Evolutionary conservation across 306 rosid genomes (phyloP), one percentile per base, ranked within the genome.

Genomic region (Mucuna pruriens): DNA sequence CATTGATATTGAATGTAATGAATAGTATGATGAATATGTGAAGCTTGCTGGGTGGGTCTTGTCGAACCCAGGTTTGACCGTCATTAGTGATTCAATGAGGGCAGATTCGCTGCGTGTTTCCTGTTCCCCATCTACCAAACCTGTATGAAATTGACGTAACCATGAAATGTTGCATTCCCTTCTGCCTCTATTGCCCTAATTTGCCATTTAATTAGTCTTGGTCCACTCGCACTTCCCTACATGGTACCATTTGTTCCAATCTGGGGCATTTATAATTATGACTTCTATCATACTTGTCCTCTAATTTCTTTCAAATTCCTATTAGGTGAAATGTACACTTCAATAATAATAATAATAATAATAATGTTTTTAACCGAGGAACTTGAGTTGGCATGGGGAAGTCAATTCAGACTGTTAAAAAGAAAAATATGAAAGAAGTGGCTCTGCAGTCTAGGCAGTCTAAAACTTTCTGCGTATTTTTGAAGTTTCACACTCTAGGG

Each of bases 81-180:
- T 49, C 25, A 71, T 46, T 17, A 51, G 60, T 31, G 63, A 34
- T 70, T 79, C 15, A 64, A 63, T 9, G 65, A 73, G 20, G 10
- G 60, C 16, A 36, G 74, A 73, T 79, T 74, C 58, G 44, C 69
- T 61, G 70, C 79, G 38, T 71, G 69, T 48, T 20, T 52, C 10
- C 7, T 29, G 79, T 77, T 52, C 60, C 79, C 71, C 69, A 69
- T 17, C 60, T 5, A 19, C 76, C 80, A 64, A 64, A 78, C 74
- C 87, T 74, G 60, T 33, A 48, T 69, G 82, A 75, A 79, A 79
- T 38, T 80, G 84, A 80, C 78, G 20, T 67, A 17, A 73, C 74
- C 38, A 25, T 42, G 16, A 64, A 63, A 22, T 40, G 64, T 31
- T 83, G 78, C 69, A 73, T 42, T 64, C 55, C 77, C 45, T 61